Evolutionary conservation across 495 filamentous ascomycete species (phyloP), one percentile per base, ranked within the genome.

Genomic region (Daldinia vernicosa): DNA sequence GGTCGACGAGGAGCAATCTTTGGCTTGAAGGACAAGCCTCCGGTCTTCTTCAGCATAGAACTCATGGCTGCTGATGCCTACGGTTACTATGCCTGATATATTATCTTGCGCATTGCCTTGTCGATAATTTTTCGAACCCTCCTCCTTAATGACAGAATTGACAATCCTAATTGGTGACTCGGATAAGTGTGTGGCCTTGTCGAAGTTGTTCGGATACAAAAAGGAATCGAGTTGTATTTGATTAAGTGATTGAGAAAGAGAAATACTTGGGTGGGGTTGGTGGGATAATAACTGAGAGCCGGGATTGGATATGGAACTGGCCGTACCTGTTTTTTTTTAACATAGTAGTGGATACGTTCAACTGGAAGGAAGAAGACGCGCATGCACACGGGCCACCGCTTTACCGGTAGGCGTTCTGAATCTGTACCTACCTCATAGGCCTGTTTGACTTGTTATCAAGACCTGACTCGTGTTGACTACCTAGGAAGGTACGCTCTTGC

Each of bases 21-120:
- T 14, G 81, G 81, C 76, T 81, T 83, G 69, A 84, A 82, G 75
- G 70, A 75, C 69, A 78, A 73, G 68, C 74, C 79, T 59, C 77
- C 70, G 57, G 82, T 83, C 64, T 81, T 82, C 61, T 81, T 84
- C 64, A 84, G 60, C 80, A 85, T 82, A 55, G 74, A 80, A 78
- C 74, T 79, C 72, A 80, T 81, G 66, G 54, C 57, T 69, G 39
- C 68, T 52, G 32, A 66, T 28, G 57, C 63, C 67, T 67, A 64
- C 9, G 51, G 54, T 54, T 54, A 57, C 64, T 72, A 62, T 72
- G 26, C 24, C 51, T 12, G 54, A 24, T 40, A 40, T 14, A 19
- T 50, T 60, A 30, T 66, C 26, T 22, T 47, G 26, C 56, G 50
- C 69, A 72, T 68, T 54, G 60, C 70, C 60, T 32, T 39, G 22